Percentiles rank a stretch among this genome's conserved stretches.
These are phyloP conservation scores for Ettlia oleoabundans DNA, from an alignment of 139 green algal genomes.

Conservation along the genomic window DNA sequence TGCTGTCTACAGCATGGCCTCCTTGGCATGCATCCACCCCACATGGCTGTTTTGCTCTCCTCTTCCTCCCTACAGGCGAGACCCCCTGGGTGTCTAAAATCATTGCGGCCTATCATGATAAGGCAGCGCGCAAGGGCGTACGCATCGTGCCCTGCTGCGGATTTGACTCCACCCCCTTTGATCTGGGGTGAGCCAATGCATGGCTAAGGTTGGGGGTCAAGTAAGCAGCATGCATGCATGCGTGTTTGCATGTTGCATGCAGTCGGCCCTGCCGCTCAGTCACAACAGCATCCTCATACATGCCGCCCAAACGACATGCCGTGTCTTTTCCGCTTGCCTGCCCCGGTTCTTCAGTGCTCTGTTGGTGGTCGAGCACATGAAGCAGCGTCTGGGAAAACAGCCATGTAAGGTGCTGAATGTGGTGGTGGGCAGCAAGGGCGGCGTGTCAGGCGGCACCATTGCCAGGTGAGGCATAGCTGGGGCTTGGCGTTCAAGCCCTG, in stretches of 20 bases:
- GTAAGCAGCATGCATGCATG: too few relatives aligned
- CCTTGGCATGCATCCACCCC: too few relatives aligned
- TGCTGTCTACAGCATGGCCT: too few relatives aligned
- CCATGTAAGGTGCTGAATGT: slow-evolving; percentile 38
- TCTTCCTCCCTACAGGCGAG: slow-evolving; percentile 64
- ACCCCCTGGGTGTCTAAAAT: slow-evolving; percentile 68
- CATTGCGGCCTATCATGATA: slow-evolving; percentile 66
- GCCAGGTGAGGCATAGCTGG: slow-evolving; percentile 38
- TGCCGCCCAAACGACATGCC: too few relatives aligned
- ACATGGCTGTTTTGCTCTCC: background rate
- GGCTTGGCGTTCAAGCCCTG: too few relatives aligned
- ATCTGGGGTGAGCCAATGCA: too few relatives aligned
- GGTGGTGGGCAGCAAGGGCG: slow-evolving; percentile 43
- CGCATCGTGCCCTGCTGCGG: slow-evolving; percentile 80
- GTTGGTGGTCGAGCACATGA: slow-evolving; percentile 61
- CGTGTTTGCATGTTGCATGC: too few relatives aligned
- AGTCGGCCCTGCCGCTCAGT: too few relatives aligned
- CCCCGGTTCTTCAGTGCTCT: too few relatives aligned
- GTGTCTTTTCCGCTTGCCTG: too few relatives aligned
- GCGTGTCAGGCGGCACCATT: slow-evolving; percentile 72
- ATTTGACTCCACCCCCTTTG: slow-evolving; percentile 89
- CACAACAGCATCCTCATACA: too few relatives aligned
- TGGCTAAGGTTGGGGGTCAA: too few relatives aligned
- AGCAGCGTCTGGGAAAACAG: slow-evolving; percentile 58
- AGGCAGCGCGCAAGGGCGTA: slow-evolving; percentile 56